phyloP scores from a whole-genome alignment of 305 asterid species.

The Fraxinus latifolia region DNA sequence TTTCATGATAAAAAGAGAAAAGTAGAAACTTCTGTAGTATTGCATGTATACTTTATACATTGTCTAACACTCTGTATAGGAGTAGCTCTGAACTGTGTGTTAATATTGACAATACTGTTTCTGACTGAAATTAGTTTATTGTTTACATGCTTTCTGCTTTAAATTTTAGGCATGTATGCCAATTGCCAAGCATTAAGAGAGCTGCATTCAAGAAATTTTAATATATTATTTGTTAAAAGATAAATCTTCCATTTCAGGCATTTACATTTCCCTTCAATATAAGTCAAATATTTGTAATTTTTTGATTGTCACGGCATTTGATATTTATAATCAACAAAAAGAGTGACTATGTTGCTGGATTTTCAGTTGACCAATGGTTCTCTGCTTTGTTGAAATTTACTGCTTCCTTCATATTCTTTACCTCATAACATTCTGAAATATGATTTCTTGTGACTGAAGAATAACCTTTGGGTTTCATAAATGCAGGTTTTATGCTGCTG shows the following conservation, averaged over 20 bases:
- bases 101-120: neutral
- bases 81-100: neutral
- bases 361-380: neutral
- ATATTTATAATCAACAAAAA: neutral
- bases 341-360: neutral
- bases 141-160: neutral
- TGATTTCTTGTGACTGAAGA: neutral
- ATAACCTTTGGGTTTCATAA: neutral
- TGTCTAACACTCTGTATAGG: neutral
- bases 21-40: neutral
- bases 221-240: neutral
- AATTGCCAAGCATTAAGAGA: neutral
- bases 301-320: neutral
- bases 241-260: neutral
- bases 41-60: neutral
- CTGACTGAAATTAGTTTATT: neutral
- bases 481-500: conserved; percentile 93
- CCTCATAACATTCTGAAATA: neutral
- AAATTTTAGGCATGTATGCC: neutral
- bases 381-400: neutral
- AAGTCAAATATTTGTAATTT: neutral
- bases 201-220: neutral
- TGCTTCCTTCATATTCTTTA: neutral
- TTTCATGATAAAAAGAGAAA: neutral
- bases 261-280: neutral